phyloP scores from a whole-genome alignment of 176 grass and related monocot genomes.

The Aegilops umbellulata region DNA sequence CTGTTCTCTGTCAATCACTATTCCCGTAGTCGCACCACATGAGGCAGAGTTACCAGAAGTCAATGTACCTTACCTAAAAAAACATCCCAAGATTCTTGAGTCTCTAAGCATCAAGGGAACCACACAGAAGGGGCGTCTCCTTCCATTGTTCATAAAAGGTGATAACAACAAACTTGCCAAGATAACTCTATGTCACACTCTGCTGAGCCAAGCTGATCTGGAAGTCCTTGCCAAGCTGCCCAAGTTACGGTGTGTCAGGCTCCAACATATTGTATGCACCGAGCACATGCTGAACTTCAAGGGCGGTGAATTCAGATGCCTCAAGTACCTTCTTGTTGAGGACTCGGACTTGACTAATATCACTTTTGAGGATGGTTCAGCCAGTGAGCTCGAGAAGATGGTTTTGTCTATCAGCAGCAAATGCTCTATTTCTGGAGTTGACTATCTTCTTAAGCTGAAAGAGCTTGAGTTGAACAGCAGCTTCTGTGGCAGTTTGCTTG shows the following conservation, averaged over 20 bases:
- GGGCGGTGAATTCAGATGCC: too few relatives aligned
- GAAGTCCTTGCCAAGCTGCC: not conserved
- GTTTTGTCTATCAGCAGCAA: not conserved
- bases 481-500: not conserved
- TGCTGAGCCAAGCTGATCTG: not conserved
- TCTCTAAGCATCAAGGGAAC: slow-evolving; percentile 13
- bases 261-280: not conserved
- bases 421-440: not conserved
- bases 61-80: not conserved
- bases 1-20: not conserved
- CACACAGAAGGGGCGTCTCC: not conserved
- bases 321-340: too few relatives aligned
- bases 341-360: not conserved
- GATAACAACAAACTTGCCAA: not conserved
- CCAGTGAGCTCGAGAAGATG: not conserved
- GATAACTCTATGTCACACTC: slow-evolving; percentile 11
- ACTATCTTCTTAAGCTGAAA: fast-evolving
- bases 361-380: not conserved
- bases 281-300: too few relatives aligned
- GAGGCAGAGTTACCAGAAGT: not conserved
- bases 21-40: fast-evolving
- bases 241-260: not conserved
- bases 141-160: not conserved
- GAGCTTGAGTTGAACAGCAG: not conserved
- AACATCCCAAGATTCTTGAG: not conserved